phyloP scores from a whole-genome alignment of 1,139 yeast genomes.

The Magnusiomyces suaveolens region DNA sequence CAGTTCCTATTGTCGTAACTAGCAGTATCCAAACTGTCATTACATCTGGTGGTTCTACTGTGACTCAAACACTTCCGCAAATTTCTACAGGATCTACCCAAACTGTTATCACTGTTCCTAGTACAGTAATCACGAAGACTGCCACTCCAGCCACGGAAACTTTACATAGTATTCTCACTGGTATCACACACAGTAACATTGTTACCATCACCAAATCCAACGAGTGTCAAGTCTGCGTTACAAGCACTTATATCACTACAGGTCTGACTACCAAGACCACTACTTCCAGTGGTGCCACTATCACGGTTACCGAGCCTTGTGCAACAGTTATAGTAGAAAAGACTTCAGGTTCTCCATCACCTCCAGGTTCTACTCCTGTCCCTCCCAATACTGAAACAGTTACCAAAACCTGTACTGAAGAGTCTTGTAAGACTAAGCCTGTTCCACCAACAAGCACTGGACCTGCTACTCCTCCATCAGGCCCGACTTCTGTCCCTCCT shows the following conservation, averaged over 20 bases:
- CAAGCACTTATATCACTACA: background rate
- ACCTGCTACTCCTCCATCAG: background rate
- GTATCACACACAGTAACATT: background rate
- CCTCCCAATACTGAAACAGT: background rate
- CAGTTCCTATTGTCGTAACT: background rate
- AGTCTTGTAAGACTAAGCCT: background rate
- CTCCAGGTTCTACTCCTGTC: background rate
- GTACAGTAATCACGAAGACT: background rate
- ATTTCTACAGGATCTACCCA: background rate
- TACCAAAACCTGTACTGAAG: background rate
- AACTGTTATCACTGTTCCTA: background rate
- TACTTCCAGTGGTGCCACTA: background rate
- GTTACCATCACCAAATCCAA: background rate
- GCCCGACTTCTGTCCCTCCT: background rate
- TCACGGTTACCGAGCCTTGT: background rate
- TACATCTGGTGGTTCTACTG: background rate
- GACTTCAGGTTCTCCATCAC: background rate
- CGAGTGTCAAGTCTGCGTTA: background rate
- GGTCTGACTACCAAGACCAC: constrained; percentile 1
- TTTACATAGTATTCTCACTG: background rate
- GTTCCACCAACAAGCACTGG: background rate
- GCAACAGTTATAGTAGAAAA: background rate
- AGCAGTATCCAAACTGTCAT: background rate
- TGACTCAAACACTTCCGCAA: background rate
- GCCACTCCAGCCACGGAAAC: too few species aligned